Conservation (phyloP, 192 early-diverging fungal species). For the Oehlia diaphana region DNA sequence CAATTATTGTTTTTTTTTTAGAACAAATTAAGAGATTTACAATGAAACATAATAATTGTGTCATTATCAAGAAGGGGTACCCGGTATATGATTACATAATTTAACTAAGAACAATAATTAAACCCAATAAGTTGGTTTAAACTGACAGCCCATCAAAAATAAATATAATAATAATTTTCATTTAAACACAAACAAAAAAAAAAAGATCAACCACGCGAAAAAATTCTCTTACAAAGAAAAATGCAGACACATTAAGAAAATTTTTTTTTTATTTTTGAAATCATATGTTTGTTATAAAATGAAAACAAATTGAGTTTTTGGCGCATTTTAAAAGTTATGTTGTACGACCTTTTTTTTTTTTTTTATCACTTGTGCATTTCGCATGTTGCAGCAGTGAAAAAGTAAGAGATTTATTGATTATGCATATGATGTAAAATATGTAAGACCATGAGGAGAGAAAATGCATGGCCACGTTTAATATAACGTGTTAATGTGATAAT, state of each 20-base stretch:
- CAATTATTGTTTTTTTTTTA: too few relatives aligned
- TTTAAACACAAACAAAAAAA: neutral
- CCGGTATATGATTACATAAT: too few relatives aligned
- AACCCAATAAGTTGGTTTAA: neutral
- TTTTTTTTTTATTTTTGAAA: neutral
- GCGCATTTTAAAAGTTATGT: neutral
- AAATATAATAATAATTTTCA: neutral
- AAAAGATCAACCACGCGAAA: neutral
- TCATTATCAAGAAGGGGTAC: neutral
- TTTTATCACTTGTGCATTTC: neutral
- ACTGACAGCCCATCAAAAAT: neutral
- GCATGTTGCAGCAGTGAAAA: neutral
- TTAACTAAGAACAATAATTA: neutral
- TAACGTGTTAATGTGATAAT: neutral
- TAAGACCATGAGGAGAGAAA: too few relatives aligned
- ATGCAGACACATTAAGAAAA: neutral
- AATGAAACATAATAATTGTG: too few relatives aligned
- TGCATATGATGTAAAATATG: neutral
- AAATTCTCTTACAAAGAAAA: neutral
- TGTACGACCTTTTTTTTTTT: neutral
- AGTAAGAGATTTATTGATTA: neutral
- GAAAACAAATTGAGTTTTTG: neutral
- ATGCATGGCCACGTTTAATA: too few relatives aligned
- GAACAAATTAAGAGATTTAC: too few relatives aligned
- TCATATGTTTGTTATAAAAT: neutral